These are phyloP conservation scores for Suillus tomentosus DNA, from an alignment of 768 basidiomycete genomes.

Conservation along the genomic window DNA sequence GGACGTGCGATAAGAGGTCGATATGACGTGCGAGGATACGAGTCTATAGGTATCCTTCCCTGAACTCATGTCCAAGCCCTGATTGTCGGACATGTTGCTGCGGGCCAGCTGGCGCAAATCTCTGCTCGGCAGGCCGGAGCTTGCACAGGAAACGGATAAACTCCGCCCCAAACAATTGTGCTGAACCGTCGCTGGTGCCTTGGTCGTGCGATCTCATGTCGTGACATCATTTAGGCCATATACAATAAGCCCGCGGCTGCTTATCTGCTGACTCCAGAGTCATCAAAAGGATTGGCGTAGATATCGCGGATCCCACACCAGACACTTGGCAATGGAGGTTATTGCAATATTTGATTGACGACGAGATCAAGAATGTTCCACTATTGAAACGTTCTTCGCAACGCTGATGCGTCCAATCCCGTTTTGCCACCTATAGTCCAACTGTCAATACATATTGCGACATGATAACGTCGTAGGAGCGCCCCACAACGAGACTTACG, in stretches of 20 bases:
- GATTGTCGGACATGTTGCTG: not conserved
- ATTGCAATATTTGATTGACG: not conserved
- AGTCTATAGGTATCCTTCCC: not conserved
- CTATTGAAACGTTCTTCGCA: not conserved
- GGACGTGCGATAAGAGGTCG: not conserved
- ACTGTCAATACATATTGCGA: not conserved
- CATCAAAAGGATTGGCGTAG: not conserved
- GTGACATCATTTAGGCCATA: not conserved
- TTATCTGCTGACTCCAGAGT: not conserved
- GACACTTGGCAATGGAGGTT: not conserved
- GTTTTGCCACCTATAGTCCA: not conserved
- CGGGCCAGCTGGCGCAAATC: not conserved
- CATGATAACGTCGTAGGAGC: not conserved
- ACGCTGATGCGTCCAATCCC: not conserved
- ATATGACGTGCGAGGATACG: not conserved
- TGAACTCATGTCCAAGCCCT: not conserved
- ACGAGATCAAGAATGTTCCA: not conserved
- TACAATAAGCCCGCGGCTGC: not conserved
- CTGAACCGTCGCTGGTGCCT: not conserved
- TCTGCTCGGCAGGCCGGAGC: constrained; percentile 1
- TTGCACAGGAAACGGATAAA: not conserved
- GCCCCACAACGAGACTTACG: too few relatives aligned
- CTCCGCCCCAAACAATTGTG: not conserved
- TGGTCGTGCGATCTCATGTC: not conserved
- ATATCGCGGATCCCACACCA: not conserved